Conservation (phyloP, 1,284 basidiomycete genomes). For the Cutaneotrichosporon cavernicola region DNA sequence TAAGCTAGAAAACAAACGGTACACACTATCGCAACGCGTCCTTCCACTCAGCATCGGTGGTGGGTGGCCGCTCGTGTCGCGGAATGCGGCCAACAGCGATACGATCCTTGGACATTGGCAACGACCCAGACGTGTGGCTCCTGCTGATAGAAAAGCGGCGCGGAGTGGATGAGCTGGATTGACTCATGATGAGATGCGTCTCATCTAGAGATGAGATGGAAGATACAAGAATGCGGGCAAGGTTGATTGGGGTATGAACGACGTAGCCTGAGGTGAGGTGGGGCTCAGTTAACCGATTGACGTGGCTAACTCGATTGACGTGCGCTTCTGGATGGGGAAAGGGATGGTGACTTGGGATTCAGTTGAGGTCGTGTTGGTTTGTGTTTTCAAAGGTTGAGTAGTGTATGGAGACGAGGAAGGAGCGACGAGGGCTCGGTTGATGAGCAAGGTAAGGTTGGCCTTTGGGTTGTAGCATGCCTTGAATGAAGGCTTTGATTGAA, state of each 20-base stretch:
- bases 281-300: background rate
- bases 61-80: conserved; percentile 17
- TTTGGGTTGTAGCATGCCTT: no score
- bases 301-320: no score
- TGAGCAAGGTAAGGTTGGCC: no score
- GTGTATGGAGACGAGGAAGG: no score
- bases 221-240: background rate
- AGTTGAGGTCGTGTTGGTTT: no score
- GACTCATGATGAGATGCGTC: conserved; percentile 2
- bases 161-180: background rate
- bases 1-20: background rate
- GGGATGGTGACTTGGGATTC: no score
- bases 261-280: background rate
- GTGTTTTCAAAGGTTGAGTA: no score
- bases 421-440: no score
- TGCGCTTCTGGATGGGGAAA: background rate
- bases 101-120: background rate
- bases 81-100: background rate
- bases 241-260: background rate
- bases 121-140: background rate
- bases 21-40: conserved; percentile 26
- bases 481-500: no score
- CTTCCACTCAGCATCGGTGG: conserved; percentile 29
- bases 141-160: background rate
- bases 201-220: background rate